These are phyloP conservation scores for Ceratocystis diversiconidia DNA, from an alignment of 2,329 filamentous ascomycete species.

Conservation along the genomic window DNA sequence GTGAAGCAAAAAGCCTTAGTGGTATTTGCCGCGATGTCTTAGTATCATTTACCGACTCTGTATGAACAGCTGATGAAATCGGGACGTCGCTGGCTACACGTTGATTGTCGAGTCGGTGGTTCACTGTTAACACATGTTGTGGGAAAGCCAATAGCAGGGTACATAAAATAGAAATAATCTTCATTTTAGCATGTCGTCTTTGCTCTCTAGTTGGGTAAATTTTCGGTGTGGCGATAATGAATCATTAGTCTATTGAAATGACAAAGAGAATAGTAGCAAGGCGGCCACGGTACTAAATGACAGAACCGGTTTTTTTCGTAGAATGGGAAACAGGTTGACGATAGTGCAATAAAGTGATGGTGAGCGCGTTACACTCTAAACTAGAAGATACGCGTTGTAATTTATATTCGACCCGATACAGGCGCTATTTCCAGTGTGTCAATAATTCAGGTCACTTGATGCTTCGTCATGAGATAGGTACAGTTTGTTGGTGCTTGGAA, in stretches of 20 bases:
- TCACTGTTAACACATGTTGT: neutral
- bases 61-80: neutral
- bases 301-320: neutral
- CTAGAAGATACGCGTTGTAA: neutral
- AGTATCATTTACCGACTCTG: neutral
- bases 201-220: neutral
- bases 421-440: neutral
- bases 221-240: neutral
- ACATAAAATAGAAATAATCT: neutral
- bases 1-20: constrained; percentile 53
- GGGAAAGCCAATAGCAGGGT: constrained; percentile 9
- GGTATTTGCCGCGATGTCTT: constrained; percentile 26
- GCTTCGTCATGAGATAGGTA: neutral
- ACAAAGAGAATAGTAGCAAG: neutral
- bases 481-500: constrained; percentile 6
- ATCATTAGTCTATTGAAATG: neutral
- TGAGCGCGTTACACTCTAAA: neutral
- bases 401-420: neutral
- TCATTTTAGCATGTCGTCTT: constrained; percentile 10
- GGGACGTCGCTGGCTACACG: neutral
- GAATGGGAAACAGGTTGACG: neutral
- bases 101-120: constrained; percentile 4
- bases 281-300: neutral
- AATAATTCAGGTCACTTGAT: neutral
- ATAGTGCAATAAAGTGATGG: neutral